Conservation (phyloP, 352 stramenopile species). For the Pythium phragmitis region DNA sequence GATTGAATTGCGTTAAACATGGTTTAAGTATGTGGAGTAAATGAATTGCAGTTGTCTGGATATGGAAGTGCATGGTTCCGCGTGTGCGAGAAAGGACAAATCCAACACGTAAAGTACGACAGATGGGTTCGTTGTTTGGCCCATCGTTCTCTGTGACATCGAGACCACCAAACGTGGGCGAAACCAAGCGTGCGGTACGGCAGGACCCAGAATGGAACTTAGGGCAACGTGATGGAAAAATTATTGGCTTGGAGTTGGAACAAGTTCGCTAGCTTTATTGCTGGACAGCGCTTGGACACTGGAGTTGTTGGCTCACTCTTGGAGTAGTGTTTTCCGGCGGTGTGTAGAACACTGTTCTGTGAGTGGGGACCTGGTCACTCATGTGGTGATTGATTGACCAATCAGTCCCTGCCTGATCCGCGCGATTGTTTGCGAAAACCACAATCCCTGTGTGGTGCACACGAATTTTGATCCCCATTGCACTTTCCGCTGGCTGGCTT, state of each 20-base stretch:
- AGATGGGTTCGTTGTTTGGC: neutral
- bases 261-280: too few species aligned
- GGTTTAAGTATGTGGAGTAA: constrained; percentile 3
- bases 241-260: too few species aligned
- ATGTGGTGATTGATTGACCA: constrained; percentile 5
- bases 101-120: constrained; percentile 7
- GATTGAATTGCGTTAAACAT: neutral
- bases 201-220: too few species aligned
- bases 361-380: neutral
- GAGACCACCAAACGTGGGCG: neutral
- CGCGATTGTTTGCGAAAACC: constrained; percentile 11
- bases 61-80: constrained; percentile 6
- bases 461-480: neutral
- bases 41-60: constrained; percentile 24
- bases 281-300: too few species aligned
- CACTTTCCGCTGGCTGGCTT: too few species aligned
- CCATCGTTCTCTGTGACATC: too few species aligned
- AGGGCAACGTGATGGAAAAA: too few species aligned
- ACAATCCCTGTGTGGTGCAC: constrained; percentile 14
- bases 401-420: neutral
- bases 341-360: neutral
- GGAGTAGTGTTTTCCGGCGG: too few species aligned
- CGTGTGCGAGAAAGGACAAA: neutral
- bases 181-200: too few species aligned
- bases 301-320: too few species aligned